Evolutionary conservation across 2,329 filamentous ascomycete species (phyloP).

Genomic region (Aureobasidium leucospermi): DNA sequence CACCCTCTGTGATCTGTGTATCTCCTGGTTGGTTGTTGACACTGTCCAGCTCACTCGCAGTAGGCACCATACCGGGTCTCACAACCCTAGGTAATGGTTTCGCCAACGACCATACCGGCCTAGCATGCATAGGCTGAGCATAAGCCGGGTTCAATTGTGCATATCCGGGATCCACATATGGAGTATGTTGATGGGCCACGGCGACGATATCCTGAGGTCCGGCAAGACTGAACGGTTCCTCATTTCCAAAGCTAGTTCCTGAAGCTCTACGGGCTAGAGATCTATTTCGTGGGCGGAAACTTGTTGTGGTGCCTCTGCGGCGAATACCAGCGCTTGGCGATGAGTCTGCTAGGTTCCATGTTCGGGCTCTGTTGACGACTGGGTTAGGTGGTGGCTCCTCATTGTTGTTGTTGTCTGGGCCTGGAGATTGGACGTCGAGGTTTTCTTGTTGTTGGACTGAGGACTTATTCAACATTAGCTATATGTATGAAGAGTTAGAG

Average conservation of each 20-base stretch:
- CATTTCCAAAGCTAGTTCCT: background rate
- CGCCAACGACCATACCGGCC: constrained; percentile 7
- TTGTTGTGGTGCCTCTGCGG: background rate
- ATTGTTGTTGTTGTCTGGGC: background rate
- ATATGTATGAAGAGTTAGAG: background rate
- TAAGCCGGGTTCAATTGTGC: constrained; percentile 10
- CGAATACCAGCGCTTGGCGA: background rate
- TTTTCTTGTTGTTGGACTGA: constrained; percentile 4
- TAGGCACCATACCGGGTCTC: constrained; percentile 13
- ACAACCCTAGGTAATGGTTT: constrained; percentile 7
- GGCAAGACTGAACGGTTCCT: background rate
- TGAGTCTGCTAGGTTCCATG: background rate
- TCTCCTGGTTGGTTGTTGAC: background rate
- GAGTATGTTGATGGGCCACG: constrained; percentile 2
- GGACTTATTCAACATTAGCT: background rate
- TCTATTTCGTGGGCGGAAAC: background rate
- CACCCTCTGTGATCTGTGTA: background rate
- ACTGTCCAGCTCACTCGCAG: background rate
- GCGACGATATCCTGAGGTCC: background rate
- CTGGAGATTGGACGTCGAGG: background rate
- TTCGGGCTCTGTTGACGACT: background rate
- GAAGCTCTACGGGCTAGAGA: background rate
- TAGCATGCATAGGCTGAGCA: background rate
- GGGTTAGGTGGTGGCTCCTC: background rate
- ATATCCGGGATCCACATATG: constrained; percentile 13